These are phyloP conservation scores for Lichenothelia convexa DNA, from an alignment of 495 filamentous ascomycete species.

Conservation along the genomic window DNA sequence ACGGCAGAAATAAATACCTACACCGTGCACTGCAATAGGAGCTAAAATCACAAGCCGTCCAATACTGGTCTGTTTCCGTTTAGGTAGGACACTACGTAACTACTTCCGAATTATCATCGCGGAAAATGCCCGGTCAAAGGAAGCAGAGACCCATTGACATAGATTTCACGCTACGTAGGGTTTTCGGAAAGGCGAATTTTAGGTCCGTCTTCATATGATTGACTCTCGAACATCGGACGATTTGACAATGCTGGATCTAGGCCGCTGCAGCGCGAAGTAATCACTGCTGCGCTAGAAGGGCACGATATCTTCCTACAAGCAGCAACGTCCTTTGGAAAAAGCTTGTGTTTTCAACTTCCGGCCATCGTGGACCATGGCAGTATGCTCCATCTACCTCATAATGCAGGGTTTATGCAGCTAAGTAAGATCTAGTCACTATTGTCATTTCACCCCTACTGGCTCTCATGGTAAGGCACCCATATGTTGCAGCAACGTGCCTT, in stretches of 20 bases:
- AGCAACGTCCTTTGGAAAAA: conserved; percentile 93
- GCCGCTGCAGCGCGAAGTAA: conserved; percentile 75
- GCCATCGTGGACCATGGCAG: conserved; percentile 74
- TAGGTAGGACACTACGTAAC: no score
- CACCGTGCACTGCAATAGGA: no score
- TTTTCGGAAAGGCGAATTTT: conserved; percentile 62
- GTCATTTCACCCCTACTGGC: conserved; percentile 82
- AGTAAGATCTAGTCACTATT: conserved; percentile 46
- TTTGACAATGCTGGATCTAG: no score
- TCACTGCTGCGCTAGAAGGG: conserved; percentile 57
- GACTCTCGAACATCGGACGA: no score
- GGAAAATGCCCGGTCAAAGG: not conserved
- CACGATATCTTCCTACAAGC: conserved; percentile 91
- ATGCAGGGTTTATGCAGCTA: not conserved
- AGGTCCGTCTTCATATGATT: no score
- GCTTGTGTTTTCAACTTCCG: conserved; percentile 82
- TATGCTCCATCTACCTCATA: conserved; percentile 22
- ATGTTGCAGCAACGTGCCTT: no score
- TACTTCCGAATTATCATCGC: no score
- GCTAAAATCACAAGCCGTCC: no score
- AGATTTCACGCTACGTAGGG: conserved; percentile 65
- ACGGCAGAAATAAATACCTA: no score
- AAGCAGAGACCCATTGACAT: conserved; percentile 33
- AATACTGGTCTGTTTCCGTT: no score
- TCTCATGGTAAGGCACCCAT: conserved; percentile 49